These are phyloP conservation scores for Aspergillus cejpii DNA, from an alignment of 2,329 filamentous ascomycete species.

Conservation along the genomic window DNA sequence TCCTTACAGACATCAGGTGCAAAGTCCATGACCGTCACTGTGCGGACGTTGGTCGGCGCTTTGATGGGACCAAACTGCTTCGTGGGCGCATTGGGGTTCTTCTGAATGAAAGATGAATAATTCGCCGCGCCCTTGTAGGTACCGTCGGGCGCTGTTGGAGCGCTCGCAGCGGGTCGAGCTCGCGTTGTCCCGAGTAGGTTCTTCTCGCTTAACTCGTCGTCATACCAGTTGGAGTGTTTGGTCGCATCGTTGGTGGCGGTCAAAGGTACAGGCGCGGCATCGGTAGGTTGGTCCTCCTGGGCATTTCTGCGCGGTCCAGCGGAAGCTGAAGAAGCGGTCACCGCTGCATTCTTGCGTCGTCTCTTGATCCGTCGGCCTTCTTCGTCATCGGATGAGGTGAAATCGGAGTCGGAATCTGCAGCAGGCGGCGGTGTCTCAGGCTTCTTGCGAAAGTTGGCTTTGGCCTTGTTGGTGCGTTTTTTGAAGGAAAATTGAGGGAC, in stretches of 20 bases:
- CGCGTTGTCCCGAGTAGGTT: conserved; percentile 36
- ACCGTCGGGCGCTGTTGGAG: conserved; percentile 47
- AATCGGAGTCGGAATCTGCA: conserved; percentile 51
- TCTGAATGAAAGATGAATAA: conserved; percentile 68
- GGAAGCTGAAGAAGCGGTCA: conserved; percentile 56
- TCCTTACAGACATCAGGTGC: conserved; percentile 94
- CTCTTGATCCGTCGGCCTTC: conserved; percentile 71
- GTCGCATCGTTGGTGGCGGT: conserved; percentile 78
- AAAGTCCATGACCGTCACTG: conserved; percentile 83
- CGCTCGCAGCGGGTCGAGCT: conserved; percentile 12
- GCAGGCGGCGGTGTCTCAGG: conserved; percentile 69
- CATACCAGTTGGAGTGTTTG: conserved; percentile 82
- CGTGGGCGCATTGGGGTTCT: conserved; percentile 66
- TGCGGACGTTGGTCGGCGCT: conserved; percentile 77
- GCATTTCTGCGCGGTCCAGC: conserved; percentile 39
- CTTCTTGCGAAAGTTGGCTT: conserved; percentile 72
- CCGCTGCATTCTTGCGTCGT: conserved; percentile 61
- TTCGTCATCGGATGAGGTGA: conserved; percentile 70
- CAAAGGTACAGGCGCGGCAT: conserved; percentile 56
- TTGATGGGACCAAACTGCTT: conserved; percentile 78
- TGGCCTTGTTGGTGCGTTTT: conserved; percentile 70
- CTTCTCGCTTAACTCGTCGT: conserved; percentile 55
- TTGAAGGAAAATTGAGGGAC: conserved; percentile 58
- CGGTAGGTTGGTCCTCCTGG: conserved; percentile 50
- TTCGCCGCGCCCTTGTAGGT: conserved; percentile 71